Base-by-base conservation (phyloP, 2,329 filamentous ascomycete species). In the Aspergillus candidus region DNA sequence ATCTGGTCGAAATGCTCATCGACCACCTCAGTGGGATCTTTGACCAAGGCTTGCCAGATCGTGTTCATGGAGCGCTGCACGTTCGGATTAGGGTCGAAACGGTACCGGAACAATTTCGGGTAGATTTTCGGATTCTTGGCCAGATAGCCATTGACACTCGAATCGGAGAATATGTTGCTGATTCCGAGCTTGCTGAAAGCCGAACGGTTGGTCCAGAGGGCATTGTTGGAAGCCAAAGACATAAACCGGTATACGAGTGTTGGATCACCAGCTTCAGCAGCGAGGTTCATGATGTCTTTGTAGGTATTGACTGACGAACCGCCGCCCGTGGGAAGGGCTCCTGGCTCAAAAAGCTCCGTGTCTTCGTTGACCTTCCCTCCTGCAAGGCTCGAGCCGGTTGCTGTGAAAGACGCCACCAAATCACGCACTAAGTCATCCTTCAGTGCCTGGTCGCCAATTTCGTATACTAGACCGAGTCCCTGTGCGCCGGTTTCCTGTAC, bases 221-320 rank as follows among this genome's bases (percentile, higher is more conserved):
- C 89, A 38, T 94, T 94, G 59, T 96, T 95, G 2, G 89, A 88
- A 3, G 93, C 93, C 54, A 98, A 76, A 0, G 90, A 91, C 93
- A 98, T 98, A 70, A 98, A 97, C 49, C 90, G 88, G 72, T 98
- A 98, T 1, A 97, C 87, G n/a, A 98, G 74, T 55, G 86, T 90
- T 46, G 93, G 91, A 58, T 98, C 91, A 10, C 93, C 93, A 30
- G 96, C 90, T 68, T 98, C 93, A 35, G 91, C 88, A n/a, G 93
- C 93, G 38, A 98, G 74, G 54, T 78, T 93, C 66, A 98, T 86
- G 53, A 98, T 97, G 60, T 98, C 93, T 62, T 94, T 95, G 72
- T 98, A 98, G 0, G 91, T 97, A 0, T 88, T 96, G 43, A 97
- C 80, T 0, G 89, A 89, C 53, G 78, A 88, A 6, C 89, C 89